Evolutionary conservation across 106 monocot genomes (phyloP).

Genomic region (Allium fistulosum): DNA sequence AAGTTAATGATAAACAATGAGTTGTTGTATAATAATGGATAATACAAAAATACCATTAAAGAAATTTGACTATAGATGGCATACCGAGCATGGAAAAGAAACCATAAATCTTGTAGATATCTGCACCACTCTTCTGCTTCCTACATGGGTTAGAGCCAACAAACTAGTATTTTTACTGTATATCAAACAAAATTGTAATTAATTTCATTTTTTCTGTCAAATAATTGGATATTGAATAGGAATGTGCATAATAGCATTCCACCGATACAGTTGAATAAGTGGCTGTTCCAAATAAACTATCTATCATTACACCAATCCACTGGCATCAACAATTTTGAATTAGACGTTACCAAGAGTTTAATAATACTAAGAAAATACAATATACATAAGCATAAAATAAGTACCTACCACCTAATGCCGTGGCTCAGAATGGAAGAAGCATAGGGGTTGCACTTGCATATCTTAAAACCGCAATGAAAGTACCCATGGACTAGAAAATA

Average conservation of each 20-base stretch:
- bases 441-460: conserved; percentile 93
- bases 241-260: conserved; percentile 27
- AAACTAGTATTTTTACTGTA: conserved; percentile 92
- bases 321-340: background rate
- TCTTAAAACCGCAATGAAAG: conserved; percentile 83
- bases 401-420: conserved; percentile 95
- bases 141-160: conserved; percentile 88
- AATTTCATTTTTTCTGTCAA: too few relatives aligned
- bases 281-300: conserved; percentile 88
- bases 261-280: conserved; percentile 83
- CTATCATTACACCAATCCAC: conserved; percentile 84
- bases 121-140: conserved; percentile 89
- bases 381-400: background rate
- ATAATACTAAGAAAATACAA: background rate
- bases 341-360: too few relatives aligned
- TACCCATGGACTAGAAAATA: conserved; percentile 66
- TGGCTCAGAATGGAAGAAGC: conserved; percentile 81
- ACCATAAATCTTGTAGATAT: conserved; percentile 98
- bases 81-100: conserved; percentile 93
- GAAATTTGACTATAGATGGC: background rate
- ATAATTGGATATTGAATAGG: too few relatives aligned
- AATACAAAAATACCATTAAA: too few relatives aligned
- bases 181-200: background rate
- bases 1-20: background rate
- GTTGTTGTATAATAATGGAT: too few relatives aligned